These are phyloP conservation scores for Blastobotrys petasosporus DNA, from an alignment of 1,139 yeast species.

Conservation along the genomic window DNA sequence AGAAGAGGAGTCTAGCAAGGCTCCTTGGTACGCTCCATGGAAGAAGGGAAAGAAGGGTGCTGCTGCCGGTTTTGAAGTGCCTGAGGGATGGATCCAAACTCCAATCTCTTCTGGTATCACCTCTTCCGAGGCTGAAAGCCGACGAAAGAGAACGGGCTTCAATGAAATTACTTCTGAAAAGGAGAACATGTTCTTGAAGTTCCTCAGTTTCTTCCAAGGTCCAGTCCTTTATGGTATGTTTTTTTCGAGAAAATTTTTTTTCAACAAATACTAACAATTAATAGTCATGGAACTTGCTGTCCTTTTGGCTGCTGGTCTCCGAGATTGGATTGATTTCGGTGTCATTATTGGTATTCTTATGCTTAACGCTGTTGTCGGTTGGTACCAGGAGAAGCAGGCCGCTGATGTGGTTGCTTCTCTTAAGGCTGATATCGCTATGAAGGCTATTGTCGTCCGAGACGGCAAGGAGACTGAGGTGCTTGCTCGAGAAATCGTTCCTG, in stretches of 20 bases:
- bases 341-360: conserved; percentile 57
- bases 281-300: conserved; percentile 63
- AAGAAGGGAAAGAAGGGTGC: conserved; percentile 17
- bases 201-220: conserved; percentile 58
- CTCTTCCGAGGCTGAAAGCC: conserved; percentile 46
- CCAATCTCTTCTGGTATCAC: conserved; percentile 51
- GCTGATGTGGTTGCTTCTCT: conserved; percentile 94
- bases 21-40: conserved; percentile 26
- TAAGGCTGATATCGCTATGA: conserved; percentile 87
- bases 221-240: conserved; percentile 48
- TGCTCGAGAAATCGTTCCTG: conserved; percentile 84
- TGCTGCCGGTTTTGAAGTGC: conserved; percentile 25
- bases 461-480: conserved; percentile 69
- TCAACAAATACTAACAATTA: conserved; percentile 3
- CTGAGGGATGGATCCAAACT: conserved; percentile 38
- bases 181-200: conserved; percentile 53
- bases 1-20: conserved; percentile 20
- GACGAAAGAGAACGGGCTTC: conserved; percentile 59
- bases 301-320: conserved; percentile 60
- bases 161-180: conserved; percentile 60
- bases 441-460: conserved; percentile 81
- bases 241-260: background rate
- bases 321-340: conserved; percentile 69
- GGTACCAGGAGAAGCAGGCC: conserved; percentile 75
- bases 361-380: conserved; percentile 54